Base-by-base conservation (phyloP, 768 basidiomycete genomes). In the Lactarius vividus region DNA sequence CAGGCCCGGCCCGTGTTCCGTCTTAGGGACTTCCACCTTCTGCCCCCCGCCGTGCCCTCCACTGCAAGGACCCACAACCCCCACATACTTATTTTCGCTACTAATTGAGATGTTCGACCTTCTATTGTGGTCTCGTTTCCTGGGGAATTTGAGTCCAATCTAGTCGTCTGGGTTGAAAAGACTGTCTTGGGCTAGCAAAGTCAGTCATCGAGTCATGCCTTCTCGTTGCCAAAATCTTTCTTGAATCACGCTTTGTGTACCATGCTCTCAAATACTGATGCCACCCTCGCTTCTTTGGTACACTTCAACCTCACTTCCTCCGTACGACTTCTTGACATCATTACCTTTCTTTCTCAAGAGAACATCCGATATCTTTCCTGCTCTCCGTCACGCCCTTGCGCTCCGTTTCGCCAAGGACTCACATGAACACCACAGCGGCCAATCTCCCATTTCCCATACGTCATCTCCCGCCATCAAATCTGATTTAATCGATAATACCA, bases 291-390 rank as follows among this genome's bases (percentile, higher is more conserved):
- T 39, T 33, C 37, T 33, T 39, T 57, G 57, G 57, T 57, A 57
- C n/a, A 20, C 23, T 57, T 23, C 7, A 35, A 18, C 11, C 35
- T 26, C n/a, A 31, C 20, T 20, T 33, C 28, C 4, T 18, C 20
- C 9, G 7, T 37, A 4, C 13, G 23, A 23, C 28, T 35, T n/a
- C n/a, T 57, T 57, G 29, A 57, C 29, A 39, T 37, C 15, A 15
- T 57, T 57, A n/a, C n/a, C 56, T 33, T 33, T 55, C 54, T 33
- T 33, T 55, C 54, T 33, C 9, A 55, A 57, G 57, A 57, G 57
- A 5, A 23, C 57, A n/a, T 57, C 57, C 7, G 23, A 57, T 37
- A 37, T 57, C 35, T 35, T 57, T n/a, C 3, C 13, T 37, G 57
- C 35, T 26, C 23, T 57, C 13, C n/a, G 15, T 15, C 29, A 16